Percentiles rank a stretch among this genome's conserved stretches.
phyloP scores from a whole-genome alignment of 768 basidiomycete species.

The Leccinum truebloodii region DNA sequence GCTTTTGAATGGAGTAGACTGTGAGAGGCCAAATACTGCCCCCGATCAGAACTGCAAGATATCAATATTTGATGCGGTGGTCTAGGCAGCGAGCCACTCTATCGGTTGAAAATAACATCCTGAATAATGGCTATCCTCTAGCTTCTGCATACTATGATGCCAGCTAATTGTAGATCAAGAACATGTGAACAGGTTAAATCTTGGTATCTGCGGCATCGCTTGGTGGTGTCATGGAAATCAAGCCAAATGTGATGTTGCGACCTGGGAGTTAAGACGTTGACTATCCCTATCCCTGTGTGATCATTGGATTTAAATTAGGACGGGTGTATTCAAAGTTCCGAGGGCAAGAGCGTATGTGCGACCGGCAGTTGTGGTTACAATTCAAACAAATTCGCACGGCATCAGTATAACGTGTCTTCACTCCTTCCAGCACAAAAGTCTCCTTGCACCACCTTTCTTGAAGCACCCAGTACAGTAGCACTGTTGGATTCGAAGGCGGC shows the following conservation, averaged over 20 bases:
- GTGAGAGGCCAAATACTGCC: slow-evolving; percentile 13
- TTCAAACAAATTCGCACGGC: not conserved
- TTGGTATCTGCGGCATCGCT: not conserved
- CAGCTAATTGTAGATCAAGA: not conserved
- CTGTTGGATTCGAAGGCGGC: not conserved
- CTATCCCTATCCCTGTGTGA: not conserved
- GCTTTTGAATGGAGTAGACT: slow-evolving; percentile 17
- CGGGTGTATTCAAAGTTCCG: not conserved
- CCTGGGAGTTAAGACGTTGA: not conserved
- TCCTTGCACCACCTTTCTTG: not conserved
- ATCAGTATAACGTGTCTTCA: no score
- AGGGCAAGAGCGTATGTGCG: not conserved
- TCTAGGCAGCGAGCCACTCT: not conserved
- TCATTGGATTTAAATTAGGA: not conserved
- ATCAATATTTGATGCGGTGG: slow-evolving; percentile 1
- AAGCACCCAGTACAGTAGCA: not conserved
- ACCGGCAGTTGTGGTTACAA: not conserved
- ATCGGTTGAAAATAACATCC: not conserved
- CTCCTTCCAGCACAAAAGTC: no score
- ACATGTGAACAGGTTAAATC: not conserved
- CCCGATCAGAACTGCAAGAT: not conserved
- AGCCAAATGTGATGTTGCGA: not conserved
- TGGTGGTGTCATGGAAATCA: not conserved
- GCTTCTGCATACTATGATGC: not conserved
- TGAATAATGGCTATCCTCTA: not conserved